These are phyloP conservation scores for Rhizophora mangle DNA, from an alignment of 345 rosid genomes.

Conservation along the genomic window DNA sequence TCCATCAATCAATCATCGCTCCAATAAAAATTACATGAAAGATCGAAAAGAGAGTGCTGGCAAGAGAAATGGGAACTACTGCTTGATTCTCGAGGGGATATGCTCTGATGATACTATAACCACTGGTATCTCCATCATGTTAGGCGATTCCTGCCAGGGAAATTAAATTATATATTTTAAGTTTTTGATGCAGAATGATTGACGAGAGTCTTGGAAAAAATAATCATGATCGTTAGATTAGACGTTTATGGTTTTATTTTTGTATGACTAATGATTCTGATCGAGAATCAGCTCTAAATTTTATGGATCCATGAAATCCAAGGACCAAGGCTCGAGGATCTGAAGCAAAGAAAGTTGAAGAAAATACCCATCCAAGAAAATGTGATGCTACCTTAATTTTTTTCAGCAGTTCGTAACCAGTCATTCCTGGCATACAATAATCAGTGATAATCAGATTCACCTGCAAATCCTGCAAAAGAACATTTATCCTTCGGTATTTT, in stretches of 20 bases:
- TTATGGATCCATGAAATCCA: too few relatives aligned
- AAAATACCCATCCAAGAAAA: background rate
- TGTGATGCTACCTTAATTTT: conserved; percentile 28
- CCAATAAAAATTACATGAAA: too few relatives aligned
- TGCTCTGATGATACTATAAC: conserved; percentile 37
- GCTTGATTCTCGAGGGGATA: conserved; percentile 20
- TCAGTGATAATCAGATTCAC: conserved; percentile 43
- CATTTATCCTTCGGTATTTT: too few relatives aligned
- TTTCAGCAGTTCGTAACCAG: conserved; percentile 39
- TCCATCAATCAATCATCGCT: background rate
- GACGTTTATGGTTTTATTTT: too few relatives aligned
- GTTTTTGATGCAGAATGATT: background rate
- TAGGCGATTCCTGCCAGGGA: conserved; percentile 28
- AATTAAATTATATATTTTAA: background rate
- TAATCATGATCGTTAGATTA: too few relatives aligned
- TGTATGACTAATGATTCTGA: too few relatives aligned
- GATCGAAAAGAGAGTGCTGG: background rate
- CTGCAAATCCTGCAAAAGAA: conserved; percentile 20
- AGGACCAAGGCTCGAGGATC: background rate
- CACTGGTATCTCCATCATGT: conserved; percentile 26
- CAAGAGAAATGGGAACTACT: background rate
- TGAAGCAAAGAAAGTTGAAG: background rate
- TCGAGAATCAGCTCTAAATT: too few relatives aligned
- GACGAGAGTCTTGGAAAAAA: too few relatives aligned
- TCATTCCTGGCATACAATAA: conserved; percentile 45